A percentile compares a stretch with the other conserved stretches of the same genome.
These are phyloP conservation scores for Dryadomyces quercus-mongolicae DNA, from an alignment of 2,329 filamentous ascomycete genomes.

Conservation along the genomic window DNA sequence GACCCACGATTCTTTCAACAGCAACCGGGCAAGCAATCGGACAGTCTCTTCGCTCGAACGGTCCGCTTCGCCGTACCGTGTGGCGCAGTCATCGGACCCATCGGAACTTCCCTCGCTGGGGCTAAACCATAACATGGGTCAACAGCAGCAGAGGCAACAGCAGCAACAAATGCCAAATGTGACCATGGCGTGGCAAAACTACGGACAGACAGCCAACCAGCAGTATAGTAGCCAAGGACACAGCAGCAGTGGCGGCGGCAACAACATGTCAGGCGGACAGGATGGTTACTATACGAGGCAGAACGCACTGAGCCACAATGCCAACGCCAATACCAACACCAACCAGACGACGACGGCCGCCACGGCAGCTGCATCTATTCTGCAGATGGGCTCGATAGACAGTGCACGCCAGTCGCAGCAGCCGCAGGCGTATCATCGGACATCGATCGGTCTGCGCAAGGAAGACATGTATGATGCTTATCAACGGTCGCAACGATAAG, in stretches of 20 bases:
- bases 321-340: background rate
- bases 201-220: too few relatives aligned
- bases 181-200: too few relatives aligned
- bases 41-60: background rate
- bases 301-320: too few relatives aligned
- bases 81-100: background rate
- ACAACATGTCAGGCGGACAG: too few relatives aligned
- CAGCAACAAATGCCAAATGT: too few relatives aligned
- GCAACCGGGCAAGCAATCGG: background rate
- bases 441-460: slow-evolving; percentile 10
- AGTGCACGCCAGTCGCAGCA: background rate
- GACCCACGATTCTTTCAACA: background rate
- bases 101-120: too few relatives aligned
- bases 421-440: background rate
- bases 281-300: too few relatives aligned
- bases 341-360: background rate
- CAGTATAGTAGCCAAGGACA: too few relatives aligned
- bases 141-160: too few relatives aligned
- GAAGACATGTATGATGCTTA: background rate
- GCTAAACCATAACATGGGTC: too few relatives aligned
- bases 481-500: background rate
- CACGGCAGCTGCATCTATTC: slow-evolving; percentile 7
- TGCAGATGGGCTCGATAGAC: slow-evolving; percentile 7
- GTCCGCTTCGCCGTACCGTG: background rate
- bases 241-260: too few relatives aligned